Evolutionary conservation across 1,284 basidiomycete species (phyloP).

Genomic region (Trametes polyzona): DNA sequence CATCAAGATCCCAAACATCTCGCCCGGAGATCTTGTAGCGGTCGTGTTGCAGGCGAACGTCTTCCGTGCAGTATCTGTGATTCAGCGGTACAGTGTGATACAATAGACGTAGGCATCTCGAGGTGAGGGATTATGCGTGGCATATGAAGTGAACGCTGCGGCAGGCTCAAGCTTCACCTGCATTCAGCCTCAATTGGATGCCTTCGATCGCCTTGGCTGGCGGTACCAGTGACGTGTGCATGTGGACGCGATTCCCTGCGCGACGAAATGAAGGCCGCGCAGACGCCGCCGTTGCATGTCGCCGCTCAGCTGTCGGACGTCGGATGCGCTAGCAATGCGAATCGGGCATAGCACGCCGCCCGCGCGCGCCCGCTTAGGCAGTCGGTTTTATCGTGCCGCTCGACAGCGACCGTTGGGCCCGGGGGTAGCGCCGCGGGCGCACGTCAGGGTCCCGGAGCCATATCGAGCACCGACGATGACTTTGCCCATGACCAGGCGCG

Average conservation of each 20-base stretch:
- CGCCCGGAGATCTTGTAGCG: too few relatives aligned
- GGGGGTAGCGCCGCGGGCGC: neutral
- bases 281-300: neutral
- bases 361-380: neutral
- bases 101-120: too few relatives aligned
- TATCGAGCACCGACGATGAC: neutral
- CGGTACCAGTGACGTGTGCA: conserved; percentile 3
- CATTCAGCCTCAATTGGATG: neutral
- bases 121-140: too few relatives aligned
- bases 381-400: neutral
- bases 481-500: too few relatives aligned
- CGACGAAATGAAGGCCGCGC: neutral
- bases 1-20: too few relatives aligned
- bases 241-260: neutral
- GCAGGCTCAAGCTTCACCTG: too few relatives aligned
- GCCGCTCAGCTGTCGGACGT: neutral
- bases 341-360: neutral
- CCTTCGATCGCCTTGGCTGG: neutral
- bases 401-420: neutral
- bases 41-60: too few relatives aligned
- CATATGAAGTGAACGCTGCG: too few relatives aligned
- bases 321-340: neutral
- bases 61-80: too few relatives aligned
- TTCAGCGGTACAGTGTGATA: too few relatives aligned
- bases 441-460: conserved; percentile 6